A percentile compares a stretch with the other conserved stretches of the same genome.
phyloP scores from a whole-genome alignment of 139 green algal species.

The Monoraphidium neglectum region DNA sequence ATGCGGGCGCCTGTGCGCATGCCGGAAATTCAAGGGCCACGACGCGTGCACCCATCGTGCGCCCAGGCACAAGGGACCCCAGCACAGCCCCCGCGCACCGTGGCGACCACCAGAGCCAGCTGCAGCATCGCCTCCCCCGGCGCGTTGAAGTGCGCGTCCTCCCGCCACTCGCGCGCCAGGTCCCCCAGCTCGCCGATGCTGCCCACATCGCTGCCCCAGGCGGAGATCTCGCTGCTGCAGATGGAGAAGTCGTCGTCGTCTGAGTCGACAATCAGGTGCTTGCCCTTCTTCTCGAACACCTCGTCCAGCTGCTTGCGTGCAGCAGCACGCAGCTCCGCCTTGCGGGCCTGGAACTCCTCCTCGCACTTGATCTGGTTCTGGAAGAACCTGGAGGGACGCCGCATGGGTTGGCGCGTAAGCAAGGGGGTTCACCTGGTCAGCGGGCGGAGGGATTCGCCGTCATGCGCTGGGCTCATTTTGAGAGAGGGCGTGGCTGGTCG shows the following conservation, averaged over 20 bases:
- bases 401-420: too few species aligned
- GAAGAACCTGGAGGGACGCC: slow-evolving; percentile 43
- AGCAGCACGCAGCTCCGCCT: slow-evolving; percentile 28
- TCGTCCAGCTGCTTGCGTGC: slow-evolving; percentile 26
- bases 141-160: slow-evolving; percentile 35
- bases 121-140: slow-evolving; percentile 32
- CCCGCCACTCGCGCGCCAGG: slow-evolving; percentile 48
- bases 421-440: too few species aligned
- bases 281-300: slow-evolving; percentile 32
- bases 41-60: not conserved
- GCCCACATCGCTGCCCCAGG: slow-evolving; percentile 58
- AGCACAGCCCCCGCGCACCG: not conserved
- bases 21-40: too few species aligned
- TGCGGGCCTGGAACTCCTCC: slow-evolving; percentile 48
- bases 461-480: not conserved
- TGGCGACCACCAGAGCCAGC: not conserved
- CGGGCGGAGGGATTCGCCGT: too few species aligned
- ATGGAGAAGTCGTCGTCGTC: slow-evolving; percentile 43
- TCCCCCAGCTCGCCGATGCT: slow-evolving; percentile 39
- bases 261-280: slow-evolving; percentile 27
- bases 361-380: slow-evolving; percentile 46
- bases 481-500: too few species aligned
- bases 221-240: slow-evolving; percentile 45
- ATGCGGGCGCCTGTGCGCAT: too few species aligned
- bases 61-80: not conserved